phyloP scores from a whole-genome alignment of 306 rosid species.

The Arachis stenosperma region DNA sequence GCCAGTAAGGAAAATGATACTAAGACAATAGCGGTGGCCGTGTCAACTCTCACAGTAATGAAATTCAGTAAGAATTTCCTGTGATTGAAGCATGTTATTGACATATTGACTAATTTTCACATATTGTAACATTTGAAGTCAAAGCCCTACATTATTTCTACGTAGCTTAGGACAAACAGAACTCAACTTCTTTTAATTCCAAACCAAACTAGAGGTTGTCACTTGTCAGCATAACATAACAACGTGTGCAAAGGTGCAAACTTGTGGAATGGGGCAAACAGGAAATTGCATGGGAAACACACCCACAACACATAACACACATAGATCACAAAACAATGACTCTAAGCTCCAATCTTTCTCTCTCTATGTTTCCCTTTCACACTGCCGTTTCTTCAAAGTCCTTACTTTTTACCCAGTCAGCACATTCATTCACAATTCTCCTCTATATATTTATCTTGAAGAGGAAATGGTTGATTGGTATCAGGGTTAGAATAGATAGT shows the following conservation, averaged over 20 bases:
- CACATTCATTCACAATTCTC: background rate
- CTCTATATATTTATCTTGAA: constrained; percentile 5
- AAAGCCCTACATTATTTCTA: constrained; percentile 5
- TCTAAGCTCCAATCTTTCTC: background rate
- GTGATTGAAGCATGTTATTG: background rate
- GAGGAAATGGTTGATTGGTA: constrained; percentile 8
- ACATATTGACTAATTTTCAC: background rate
- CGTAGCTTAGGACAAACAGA: background rate
- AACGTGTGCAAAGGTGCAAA: background rate
- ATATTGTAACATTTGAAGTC: background rate
- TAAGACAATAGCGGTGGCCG: background rate
- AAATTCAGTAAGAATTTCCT: background rate
- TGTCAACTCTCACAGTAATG: background rate
- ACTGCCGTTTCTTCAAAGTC: background rate
- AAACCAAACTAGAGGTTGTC: background rate
- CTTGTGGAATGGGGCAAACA: background rate
- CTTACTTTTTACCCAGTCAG: background rate
- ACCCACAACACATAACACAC: background rate
- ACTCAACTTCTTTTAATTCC: no score
- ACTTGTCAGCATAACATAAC: background rate
- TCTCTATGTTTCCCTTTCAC: background rate
- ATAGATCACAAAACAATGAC: background rate
- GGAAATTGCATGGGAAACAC: background rate
- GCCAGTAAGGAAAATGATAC: no score
- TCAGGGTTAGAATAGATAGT: background rate